A percentile compares a stretch with the other conserved stretches of the same genome.
These are phyloP conservation scores for Syzygium grande DNA, from an alignment of 345 rosid species.

Conservation along the genomic window DNA sequence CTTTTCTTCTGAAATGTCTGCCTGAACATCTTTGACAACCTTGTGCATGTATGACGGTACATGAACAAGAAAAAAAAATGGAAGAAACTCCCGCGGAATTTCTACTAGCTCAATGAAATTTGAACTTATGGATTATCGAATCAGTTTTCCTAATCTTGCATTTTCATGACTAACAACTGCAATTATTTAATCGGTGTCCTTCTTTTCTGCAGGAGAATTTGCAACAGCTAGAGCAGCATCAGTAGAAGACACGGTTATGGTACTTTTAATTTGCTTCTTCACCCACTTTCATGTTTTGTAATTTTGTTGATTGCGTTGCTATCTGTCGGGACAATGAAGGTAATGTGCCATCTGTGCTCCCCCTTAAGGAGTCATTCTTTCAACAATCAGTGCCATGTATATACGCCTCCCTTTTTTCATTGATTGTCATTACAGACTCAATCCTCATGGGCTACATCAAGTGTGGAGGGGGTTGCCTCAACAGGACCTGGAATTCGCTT, in stretches of 20 bases:
- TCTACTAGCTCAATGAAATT: not conserved
- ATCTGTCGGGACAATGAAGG: not conserved
- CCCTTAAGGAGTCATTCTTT: not conserved
- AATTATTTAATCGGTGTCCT: not conserved
- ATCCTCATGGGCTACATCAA: constrained; percentile 86
- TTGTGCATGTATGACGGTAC: no score
- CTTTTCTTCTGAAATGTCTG: no score
- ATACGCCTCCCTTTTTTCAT: not conserved
- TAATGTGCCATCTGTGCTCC: not conserved
- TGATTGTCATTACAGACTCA: constrained; percentile 41
- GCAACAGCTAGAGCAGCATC: constrained; percentile 91
- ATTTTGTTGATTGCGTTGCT: not conserved
- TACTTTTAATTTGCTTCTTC: constrained; percentile 12
- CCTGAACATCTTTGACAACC: no score
- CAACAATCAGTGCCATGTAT: not conserved
- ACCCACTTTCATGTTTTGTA: not conserved
- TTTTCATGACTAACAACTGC: not conserved
- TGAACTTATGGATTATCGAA: not conserved
- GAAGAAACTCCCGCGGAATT: no score
- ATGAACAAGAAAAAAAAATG: no score
- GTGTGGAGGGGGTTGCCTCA: constrained; percentile 89
- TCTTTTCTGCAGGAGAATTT: constrained; percentile 63
- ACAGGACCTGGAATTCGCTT: constrained; percentile 89
- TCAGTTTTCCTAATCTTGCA: not conserved
- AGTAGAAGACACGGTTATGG: constrained; percentile 84